Base-by-base conservation (phyloP, 208 protist genomes). In the Crithidia expoeki region DNA sequence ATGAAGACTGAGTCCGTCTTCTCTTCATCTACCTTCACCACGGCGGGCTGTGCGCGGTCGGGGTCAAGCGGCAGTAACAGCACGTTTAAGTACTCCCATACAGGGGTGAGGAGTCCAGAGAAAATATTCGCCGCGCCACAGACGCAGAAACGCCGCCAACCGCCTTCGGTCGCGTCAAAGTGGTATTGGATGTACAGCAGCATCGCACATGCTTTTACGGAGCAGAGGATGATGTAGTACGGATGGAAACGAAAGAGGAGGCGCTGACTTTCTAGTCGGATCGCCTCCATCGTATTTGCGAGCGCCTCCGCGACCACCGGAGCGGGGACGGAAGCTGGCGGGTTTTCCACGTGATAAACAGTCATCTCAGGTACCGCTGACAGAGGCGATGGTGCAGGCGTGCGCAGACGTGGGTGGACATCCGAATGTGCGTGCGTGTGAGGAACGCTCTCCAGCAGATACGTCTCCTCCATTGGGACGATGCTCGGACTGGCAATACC, bases 131-230 rank as follows among this genome's bases (percentile, higher is more conserved):
- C 83, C 19, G 83, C 74, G 25, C 72, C 80, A 32, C 83, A 88
- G n/a, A 88, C 59, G 27, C 75, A 84, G 6, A 91, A 68, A 19
- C 86, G 76, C 10, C 76, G 58, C 83, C 86, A 91, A 17, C 86
- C 86, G 6, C 86, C 86, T 0, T 63, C 38, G 25, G 80, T 81
- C 17, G 66, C 38, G 19, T 62, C 68, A 64, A 84, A 87, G 50
- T 86, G 74, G 59, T 89, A 92, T 38, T 92, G 86, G 36, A 92
- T 52, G 47, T 83, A 77, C 33, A 92, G 46, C 30, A 92, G 72
- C 80, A 92, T 84, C 21, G 53, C 56, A 9, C 86, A 67, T 11
- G 78, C 80, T 47, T 92, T 92, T 58, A 46, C 14, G n/a, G 83
- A 77, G 23, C 80, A 73, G 30, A 82, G 32, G 27, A 85, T 80